Conservation (phyloP, 495 filamentous ascomycete genomes). For the Delitschia confertaspora region DNA sequence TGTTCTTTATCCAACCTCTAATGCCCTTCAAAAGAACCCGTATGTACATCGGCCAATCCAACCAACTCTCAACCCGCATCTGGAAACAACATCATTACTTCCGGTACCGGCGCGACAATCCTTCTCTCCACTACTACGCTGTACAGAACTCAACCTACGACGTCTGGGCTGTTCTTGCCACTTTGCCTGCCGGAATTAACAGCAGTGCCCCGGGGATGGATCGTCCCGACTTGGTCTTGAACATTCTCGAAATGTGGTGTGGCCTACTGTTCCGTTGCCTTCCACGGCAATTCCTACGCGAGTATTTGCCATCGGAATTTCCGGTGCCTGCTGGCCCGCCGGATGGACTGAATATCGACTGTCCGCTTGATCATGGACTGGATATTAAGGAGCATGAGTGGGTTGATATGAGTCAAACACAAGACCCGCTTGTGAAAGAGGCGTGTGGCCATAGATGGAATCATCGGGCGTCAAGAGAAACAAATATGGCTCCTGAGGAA, state of each 20-base stretch:
- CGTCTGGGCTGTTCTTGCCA: slow-evolving; percentile 16
- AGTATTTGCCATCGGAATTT: slow-evolving; percentile 6
- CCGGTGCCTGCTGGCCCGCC: neutral
- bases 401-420: slow-evolving; percentile 10
- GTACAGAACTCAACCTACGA: slow-evolving; percentile 16
- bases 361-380: slow-evolving; percentile 16
- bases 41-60: slow-evolving; percentile 22
- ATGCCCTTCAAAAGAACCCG: neutral
- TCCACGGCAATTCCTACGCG: neutral
- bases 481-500: too few relatives aligned
- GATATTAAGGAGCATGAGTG: slow-evolving; percentile 2
- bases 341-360: slow-evolving; percentile 12
- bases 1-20: neutral
- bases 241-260: slow-evolving; percentile 26
- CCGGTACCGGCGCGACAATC: slow-evolving; percentile 26
- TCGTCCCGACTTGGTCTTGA: slow-evolving; percentile 18
- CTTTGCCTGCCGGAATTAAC: neutral
- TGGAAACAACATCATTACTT: slow-evolving; percentile 19
- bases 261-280: slow-evolving; percentile 15
- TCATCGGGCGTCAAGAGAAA: too few relatives aligned
- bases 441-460: too few relatives aligned
- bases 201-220: slow-evolving; percentile 8
- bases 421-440: slow-evolving; percentile 12
- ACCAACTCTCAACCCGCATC: slow-evolving; percentile 8
- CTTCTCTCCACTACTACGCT: slow-evolving; percentile 24